phyloP scores from a whole-genome alignment of 169 alveolate species.

The Amoebophrya sp. region DNA sequence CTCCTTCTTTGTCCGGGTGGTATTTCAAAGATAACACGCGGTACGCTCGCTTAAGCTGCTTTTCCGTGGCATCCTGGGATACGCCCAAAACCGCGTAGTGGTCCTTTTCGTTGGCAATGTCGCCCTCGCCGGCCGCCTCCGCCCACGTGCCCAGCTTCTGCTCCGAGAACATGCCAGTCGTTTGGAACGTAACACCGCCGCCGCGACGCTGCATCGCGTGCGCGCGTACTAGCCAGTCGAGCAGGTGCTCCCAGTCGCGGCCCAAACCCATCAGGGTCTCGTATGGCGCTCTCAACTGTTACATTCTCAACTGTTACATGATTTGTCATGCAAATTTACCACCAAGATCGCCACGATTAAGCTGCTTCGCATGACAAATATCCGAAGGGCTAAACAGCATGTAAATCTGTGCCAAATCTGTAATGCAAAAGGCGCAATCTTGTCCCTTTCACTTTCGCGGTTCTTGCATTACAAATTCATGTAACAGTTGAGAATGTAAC shows the following conservation, averaged over 20 bases:
- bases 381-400: no score
- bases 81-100: constrained; percentile 20
- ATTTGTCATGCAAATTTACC: no score
- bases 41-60: neutral
- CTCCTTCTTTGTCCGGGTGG: constrained; percentile 17
- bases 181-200: no score
- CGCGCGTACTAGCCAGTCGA: constrained; percentile 3
- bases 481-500: no score
- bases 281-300: no score
- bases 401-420: no score
- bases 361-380: no score
- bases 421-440: no score
- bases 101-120: constrained; percentile 1
- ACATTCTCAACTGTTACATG: no score
- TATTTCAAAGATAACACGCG: neutral
- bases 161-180: neutral
- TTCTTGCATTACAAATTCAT: no score
- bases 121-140: neutral
- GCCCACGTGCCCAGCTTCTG: neutral
- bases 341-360: no score
- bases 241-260: neutral
- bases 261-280: neutral
- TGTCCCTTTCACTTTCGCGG: no score
- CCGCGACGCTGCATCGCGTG: neutral
- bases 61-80: neutral